These are phyloP conservation scores for Plantago coronopus DNA, from an alignment of 305 asterid genomes.

Conservation along the genomic window DNA sequence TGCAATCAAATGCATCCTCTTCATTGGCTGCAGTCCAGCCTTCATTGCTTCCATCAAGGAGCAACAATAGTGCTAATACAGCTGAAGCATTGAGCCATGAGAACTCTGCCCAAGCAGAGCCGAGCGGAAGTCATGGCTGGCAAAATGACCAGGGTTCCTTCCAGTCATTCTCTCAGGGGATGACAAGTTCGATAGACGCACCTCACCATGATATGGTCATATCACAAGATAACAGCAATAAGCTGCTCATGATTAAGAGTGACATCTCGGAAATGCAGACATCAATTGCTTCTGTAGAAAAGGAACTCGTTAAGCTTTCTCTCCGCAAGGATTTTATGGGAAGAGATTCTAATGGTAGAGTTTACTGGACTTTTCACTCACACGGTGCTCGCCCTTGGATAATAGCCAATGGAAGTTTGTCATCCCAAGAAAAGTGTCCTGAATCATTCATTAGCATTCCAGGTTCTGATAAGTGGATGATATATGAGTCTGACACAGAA, in stretches of 20 bases:
- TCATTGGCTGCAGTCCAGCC: too few species aligned
- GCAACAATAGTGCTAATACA: too few species aligned
- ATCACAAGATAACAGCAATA: constrained; percentile 37
- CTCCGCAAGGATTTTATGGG: constrained; percentile 79
- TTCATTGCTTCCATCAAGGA: too few species aligned
- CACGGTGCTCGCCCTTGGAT: constrained; percentile 63
- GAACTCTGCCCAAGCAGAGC: too few species aligned
- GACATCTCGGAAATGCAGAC: constrained; percentile 53
- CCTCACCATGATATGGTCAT: constrained; percentile 28
- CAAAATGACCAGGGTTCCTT: too few species aligned
- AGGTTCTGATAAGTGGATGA: constrained; percentile 63
- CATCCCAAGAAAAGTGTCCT: constrained; percentile 36
- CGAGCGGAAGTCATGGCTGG: too few species aligned
- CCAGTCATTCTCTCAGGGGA: too few species aligned
- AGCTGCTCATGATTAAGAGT: too few species aligned
- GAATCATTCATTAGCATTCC: constrained; percentile 43
- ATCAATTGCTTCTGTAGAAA: constrained; percentile 55
- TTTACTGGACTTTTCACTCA: constrained; percentile 63
- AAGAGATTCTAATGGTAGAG: constrained; percentile 78
- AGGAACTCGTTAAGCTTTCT: constrained; percentile 54
- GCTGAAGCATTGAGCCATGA: too few species aligned
- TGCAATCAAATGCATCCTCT: too few species aligned
- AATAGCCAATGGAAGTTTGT: constrained; percentile 50
- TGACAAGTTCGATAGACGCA: too few species aligned
- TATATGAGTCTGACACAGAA: constrained; percentile 57